Base-by-base conservation (phyloP, 345 rosid genomes). In the Gossypium herbaceum region DNA sequence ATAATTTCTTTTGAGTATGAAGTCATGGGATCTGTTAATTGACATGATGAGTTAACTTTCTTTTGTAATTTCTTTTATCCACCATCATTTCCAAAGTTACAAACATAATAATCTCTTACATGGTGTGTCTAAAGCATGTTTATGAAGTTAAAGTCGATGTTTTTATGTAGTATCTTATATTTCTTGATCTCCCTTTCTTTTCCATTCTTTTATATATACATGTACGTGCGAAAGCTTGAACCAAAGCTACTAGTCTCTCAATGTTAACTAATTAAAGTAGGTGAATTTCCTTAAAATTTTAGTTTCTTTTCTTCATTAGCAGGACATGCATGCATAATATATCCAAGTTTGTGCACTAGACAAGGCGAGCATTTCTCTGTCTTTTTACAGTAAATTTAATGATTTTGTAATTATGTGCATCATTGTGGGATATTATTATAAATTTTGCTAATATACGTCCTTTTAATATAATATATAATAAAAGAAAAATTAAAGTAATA, bases 1-100 rank as follows among this genome's bases (percentile, higher is more conserved):
- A 79, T 77, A 34, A 34, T 79, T 73, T 9, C 24, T 34, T 47
- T 68, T 75, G 73, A 48, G 73, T 48, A 68, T 81, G 70, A 20
- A 69, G 73, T 39, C 58, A 64, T 66, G 71, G 67, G 71, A 56
- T 73, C 55, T 80, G 65, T 76, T 67, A 76, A 51, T 34, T 76
- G 77, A 50, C 41, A n/a, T 55, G 11, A 13, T 13, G 71, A 47
- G 72, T 51, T 52, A 17, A 44, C 51, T 79, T 74, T 20, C 55
- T 20, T 54, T 20, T 54, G 20, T 22, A 43, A 22, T 55, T 1
- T 41, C 3, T 12, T 12, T 47, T 51, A 34, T 34, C 39, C 39
- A 34, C 39, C 39, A 34, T 34, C 39, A 34, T 27, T 25, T 51
- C 34, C 19, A 61, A 61, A 47, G 12, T 47, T 61, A 27, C 13